Base-by-base conservation (phyloP, 352 stramenopile genomes). In the Globisporangium barbulae region DNA sequence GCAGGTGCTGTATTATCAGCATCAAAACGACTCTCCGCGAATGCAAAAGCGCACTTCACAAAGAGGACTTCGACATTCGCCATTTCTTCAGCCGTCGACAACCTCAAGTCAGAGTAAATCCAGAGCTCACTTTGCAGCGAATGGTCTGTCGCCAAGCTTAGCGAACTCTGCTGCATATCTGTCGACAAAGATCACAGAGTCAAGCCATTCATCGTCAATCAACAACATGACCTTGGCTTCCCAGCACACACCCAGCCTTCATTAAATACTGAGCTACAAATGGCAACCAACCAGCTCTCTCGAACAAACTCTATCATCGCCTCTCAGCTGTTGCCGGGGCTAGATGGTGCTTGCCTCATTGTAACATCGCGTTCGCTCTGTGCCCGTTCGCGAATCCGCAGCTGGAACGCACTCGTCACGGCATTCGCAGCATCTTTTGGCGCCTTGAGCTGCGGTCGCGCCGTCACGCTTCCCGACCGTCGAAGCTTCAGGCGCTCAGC, bases 401-500 rank as follows among this genome's bases (percentile, higher is more conserved):
- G 68, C 6, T 68, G 66, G 8, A 67, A 66, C 3, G 53, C 37
- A 12, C 48, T 59, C 22, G 35, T 41, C 49, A 41, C 39, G 15
- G 37, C 41, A 9, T 28, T 41, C 5, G 31, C 44, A 1, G 55
- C 47, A 39, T 68, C 59, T 37, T 61, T 50, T 28, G 50, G 12
- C 25, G 30, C 17, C 7, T 44, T 61, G 5, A 21, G 30, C 5
- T 45, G 41, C 5, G 58, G 50, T 42, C 42, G 44, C 2, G 21
- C 33, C 13, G 58, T 33, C n/a, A 71, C 56, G n/a, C 61, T 74
- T 10, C 31, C 44, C 6, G 69, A 63, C 9, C 81, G 75, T 2
- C 82, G 82, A 31, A 90, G 58, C 65, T 85, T 89, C 53, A 89
- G 39, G 3, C 82, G 80, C 58, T 95, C 87, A 0, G 81, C 75